Percentiles rank a stretch among this genome's conserved stretches.
phyloP scores from a whole-genome alignment of 2,329 filamentous ascomycete genomes.

The Mariannaea elegans region DNA sequence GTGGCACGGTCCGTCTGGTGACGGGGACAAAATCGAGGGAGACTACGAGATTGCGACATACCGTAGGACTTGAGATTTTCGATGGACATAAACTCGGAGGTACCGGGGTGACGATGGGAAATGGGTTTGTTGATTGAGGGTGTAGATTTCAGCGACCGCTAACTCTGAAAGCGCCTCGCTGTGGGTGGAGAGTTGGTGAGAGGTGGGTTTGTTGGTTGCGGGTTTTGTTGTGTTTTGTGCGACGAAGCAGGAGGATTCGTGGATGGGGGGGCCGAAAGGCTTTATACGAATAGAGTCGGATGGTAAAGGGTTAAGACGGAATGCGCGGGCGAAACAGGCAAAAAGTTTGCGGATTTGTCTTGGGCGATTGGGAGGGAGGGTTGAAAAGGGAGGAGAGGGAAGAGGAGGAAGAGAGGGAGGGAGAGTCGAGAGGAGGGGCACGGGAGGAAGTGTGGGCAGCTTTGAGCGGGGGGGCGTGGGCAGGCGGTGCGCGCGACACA shows the following conservation, averaged over 20 bases:
- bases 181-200: conserved; percentile 31
- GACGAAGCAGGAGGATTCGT: conserved; percentile 10
- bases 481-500: conserved; percentile 6
- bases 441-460: conserved; percentile 5
- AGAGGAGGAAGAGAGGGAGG: conserved; percentile 18
- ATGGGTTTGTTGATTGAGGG: conserved; percentile 56
- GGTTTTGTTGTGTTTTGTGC: conserved; percentile 3
- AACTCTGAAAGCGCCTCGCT: conserved; percentile 58
- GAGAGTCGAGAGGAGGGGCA: conserved; percentile 36
- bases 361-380: neutral
- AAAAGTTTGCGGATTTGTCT: conserved; percentile 9
- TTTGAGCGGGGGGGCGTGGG: conserved; percentile 15
- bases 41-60: conserved; percentile 56
- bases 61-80: conserved; percentile 98
- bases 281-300: neutral
- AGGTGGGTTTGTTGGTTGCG: conserved; percentile 13
- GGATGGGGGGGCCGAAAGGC: conserved; percentile 14
- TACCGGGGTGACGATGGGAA: conserved; percentile 65
- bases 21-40: neutral
- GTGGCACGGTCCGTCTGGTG: too few relatives aligned
- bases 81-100: conserved; percentile 97
- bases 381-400: conserved; percentile 24
- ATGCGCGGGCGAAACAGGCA: conserved; percentile 1
- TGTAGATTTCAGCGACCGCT: conserved; percentile 60
- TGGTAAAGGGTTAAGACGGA: conserved; percentile 20